A percentile compares a stretch with the other conserved stretches of the same genome.
These are phyloP conservation scores for Podaxis mareebaensis DNA, from an alignment of 768 basidiomycete species.

Conservation along the genomic window DNA sequence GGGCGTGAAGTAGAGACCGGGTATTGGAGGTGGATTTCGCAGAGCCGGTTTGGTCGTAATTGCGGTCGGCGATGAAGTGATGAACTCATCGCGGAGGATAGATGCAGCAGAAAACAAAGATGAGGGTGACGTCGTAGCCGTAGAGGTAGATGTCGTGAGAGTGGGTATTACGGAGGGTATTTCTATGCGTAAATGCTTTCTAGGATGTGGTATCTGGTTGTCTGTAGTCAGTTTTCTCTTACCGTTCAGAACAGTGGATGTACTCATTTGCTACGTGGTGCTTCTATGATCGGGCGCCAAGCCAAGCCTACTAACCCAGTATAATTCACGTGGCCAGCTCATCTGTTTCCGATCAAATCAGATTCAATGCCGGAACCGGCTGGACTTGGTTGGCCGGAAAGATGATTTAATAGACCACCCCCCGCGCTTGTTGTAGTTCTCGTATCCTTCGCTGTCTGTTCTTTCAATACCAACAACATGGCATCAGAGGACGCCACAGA, in stretches of 20 bases:
- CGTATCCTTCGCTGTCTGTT: not conserved
- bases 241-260: not conserved
- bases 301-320: not conserved
- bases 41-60: not conserved
- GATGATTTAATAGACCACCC: not conserved
- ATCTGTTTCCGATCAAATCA: not conserved
- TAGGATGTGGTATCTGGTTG: slow-evolving; percentile 10
- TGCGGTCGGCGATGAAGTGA: not conserved
- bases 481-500: slow-evolving; percentile 4
- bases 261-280: slow-evolving; percentile 2
- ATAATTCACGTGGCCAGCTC: not conserved
- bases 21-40: slow-evolving; percentile 51
- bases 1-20: slow-evolving; percentile 65
- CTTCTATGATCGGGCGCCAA: not conserved
- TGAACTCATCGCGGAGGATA: slow-evolving; percentile 4
- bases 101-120: slow-evolving; percentile 17
- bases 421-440: not conserved
- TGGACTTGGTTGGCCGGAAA: not conserved
- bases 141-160: not conserved
- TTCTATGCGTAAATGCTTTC: slow-evolving; percentile 18
- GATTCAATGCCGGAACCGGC: not conserved
- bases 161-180: slow-evolving; percentile 12
- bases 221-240: slow-evolving; percentile 10
- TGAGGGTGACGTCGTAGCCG: slow-evolving; percentile 12
- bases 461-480: not conserved